Base-by-base conservation (phyloP, 2,329 filamentous ascomycete genomes). In the Fusarium papillatum region DNA sequence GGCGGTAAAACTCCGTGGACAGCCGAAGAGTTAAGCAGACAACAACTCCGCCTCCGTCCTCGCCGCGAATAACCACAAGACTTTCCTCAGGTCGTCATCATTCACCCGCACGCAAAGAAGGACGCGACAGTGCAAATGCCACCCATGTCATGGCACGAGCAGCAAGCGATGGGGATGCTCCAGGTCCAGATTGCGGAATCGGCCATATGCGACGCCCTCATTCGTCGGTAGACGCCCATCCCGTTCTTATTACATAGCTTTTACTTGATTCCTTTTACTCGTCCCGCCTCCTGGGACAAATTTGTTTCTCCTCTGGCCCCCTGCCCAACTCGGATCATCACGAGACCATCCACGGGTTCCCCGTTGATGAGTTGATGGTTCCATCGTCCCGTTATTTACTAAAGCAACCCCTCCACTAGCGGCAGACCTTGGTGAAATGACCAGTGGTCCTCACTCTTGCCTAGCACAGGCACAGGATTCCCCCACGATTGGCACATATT, bases 211-310 rank as follows among this genome's bases (percentile, higher is more conserved):
- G 34, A 55, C 62, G 48, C 39, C 61, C 67, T 70, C 68, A 80
- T 80, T 80, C 76, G 78, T 69, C 76, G 70, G 77, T 79, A 78
- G 74, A 71, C 78, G 75, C 74, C 70, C 43, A 38, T 71, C 62
- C 74, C 66, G 64, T 79, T 80, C 72, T 65, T 60, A 80, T 80
- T 80, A 80, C 78, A 77, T 80, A 80, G 78, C 68, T 77, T 69
- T 80, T 80, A 80, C 78, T 73, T 79, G 76, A 80, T 80, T 80
- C 48, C 78, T 80, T 48, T 78, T 77, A 80, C 70, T 71, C 63
- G 68, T 69, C 46, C 41, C 34, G 31, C 29, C 38, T 59, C 39
- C 62, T 64, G 64, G 66, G 68, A 71, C 69, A 64, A 38, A 61
- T 71, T 60, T 66, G 65, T 66, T 75, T 75, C 70, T 64, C 59